A percentile compares a stretch with the other conserved stretches of the same genome.
Evolutionary conservation across 139 green algal species (phyloP).

Genomic region (Chlorella sp.): DNA sequence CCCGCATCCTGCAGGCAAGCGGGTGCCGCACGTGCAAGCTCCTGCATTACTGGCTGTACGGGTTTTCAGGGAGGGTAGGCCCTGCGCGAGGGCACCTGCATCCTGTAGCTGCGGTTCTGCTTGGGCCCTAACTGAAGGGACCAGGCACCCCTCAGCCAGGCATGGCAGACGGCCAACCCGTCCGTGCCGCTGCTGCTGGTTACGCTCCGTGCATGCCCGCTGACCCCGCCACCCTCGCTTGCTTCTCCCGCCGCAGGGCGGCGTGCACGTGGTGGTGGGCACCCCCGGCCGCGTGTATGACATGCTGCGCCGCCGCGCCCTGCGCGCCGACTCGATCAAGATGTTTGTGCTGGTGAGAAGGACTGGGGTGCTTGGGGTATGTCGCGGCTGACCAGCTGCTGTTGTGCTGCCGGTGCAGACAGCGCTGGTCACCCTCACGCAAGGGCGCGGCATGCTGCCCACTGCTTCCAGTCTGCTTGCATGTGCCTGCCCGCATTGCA

Average conservation of each 20-base stretch:
- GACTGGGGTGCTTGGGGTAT: conserved; percentile 71
- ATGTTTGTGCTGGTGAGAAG: conserved; percentile 78
- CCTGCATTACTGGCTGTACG: background rate
- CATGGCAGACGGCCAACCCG: too few relatives aligned
- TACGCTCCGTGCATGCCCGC: too few relatives aligned
- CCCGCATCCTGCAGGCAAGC: conserved; percentile 86
- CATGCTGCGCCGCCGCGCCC: conserved; percentile 96
- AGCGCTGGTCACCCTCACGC: background rate
- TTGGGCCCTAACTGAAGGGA: too few relatives aligned
- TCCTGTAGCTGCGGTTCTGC: too few relatives aligned
- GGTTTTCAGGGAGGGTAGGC: too few relatives aligned
- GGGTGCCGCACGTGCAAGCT: conserved; percentile 56
- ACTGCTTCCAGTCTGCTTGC: too few relatives aligned
- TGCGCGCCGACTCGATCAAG: conserved; percentile 90
- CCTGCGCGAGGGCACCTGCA: too few relatives aligned
- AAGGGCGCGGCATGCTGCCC: too few relatives aligned
- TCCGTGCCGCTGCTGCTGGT: background rate
- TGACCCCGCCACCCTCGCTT: background rate
- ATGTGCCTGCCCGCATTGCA: too few relatives aligned
- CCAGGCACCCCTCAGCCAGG: too few relatives aligned
- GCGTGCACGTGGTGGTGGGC: conserved; percentile 96
- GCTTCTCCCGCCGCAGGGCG: conserved; percentile 44
- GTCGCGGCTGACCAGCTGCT: too few relatives aligned
- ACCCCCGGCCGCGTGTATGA: conserved; percentile 99
- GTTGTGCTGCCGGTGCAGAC: too few relatives aligned